Percentiles rank a stretch among this genome's conserved stretches.
Conservation (phyloP, 495 filamentous ascomycete species). For the Trichoderma asperelloides region DNA sequence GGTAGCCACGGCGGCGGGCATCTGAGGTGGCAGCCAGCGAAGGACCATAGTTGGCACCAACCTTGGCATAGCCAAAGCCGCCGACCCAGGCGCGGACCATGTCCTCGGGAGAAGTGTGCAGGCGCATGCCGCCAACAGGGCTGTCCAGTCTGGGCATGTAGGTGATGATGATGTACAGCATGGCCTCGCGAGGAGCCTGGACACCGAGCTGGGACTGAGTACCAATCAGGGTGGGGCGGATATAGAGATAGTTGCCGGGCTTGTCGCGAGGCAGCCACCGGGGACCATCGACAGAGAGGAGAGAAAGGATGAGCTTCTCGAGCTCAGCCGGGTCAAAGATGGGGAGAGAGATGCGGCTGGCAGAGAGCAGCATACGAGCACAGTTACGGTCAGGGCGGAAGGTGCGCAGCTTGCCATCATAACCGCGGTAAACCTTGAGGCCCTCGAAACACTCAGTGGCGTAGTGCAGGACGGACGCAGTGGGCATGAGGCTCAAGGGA, state of each 20-base stretch:
- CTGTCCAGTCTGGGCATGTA: conserved; percentile 59
- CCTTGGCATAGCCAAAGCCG: conserved; percentile 82
- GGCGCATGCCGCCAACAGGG: conserved; percentile 54
- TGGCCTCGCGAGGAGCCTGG: conserved; percentile 69
- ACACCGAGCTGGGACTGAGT: conserved; percentile 72
- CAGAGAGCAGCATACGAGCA: conserved; percentile 61
- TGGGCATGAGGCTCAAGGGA: conserved; percentile 73
- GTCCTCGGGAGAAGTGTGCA: conserved; percentile 69
- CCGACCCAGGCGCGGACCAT: conserved; percentile 87
- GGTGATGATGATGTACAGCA: conserved; percentile 71
- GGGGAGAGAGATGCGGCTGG: conserved; percentile 68
- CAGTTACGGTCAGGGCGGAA: conserved; percentile 79
- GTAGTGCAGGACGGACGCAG: conserved; percentile 80
- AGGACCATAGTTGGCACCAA: conserved; percentile 89
- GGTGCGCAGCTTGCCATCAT: conserved; percentile 70
- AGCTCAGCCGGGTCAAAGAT: conserved; percentile 62
- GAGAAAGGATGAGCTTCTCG: conserved; percentile 63
- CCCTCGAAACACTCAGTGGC: conserved; percentile 91
- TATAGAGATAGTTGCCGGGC: conserved; percentile 63
- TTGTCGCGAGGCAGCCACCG: conserved; percentile 72
- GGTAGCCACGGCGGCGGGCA: conserved; percentile 60
- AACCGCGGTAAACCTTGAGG: conserved; percentile 77
- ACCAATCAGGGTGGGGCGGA: conserved; percentile 76
- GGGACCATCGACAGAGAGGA: conserved; percentile 57
- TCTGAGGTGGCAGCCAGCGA: conserved; percentile 64